Percentiles rank a stretch among this genome's conserved stretches.
phyloP scores from a whole-genome alignment of 1,139 yeast species.

The Scheffersomyces stambukii region DNA sequence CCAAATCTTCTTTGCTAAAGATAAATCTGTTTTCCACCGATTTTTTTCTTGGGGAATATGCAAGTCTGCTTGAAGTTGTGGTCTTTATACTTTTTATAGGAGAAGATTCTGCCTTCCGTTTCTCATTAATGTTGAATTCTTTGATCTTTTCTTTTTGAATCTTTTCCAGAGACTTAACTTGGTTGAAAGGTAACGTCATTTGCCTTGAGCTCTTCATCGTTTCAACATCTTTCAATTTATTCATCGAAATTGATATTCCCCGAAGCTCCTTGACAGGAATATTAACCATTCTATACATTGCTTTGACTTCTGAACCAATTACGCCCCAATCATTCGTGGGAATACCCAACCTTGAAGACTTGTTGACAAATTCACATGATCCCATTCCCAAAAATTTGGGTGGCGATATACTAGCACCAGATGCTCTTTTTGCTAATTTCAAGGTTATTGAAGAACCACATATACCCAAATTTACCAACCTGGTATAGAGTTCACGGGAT shows the following conservation, averaged over 20 bases:
- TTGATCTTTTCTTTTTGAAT: too few species aligned
- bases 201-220: slow-evolving; percentile 29
- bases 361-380: slow-evolving; percentile 58
- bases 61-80: too few species aligned
- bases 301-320: slow-evolving; percentile 57
- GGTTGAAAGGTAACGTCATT: slow-evolving; percentile 36
- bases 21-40: slow-evolving; percentile 7
- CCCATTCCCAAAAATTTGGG: slow-evolving; percentile 87
- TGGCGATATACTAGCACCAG: slow-evolving; percentile 67
- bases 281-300: slow-evolving; percentile 51
- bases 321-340: slow-evolving; percentile 62
- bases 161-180: slow-evolving; percentile 3
- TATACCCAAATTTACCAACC: slow-evolving; percentile 47
- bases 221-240: slow-evolving; percentile 45
- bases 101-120: background rate
- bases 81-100: background rate
- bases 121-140: background rate
- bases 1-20: slow-evolving; percentile 3
- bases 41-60: too few species aligned
- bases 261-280: slow-evolving; percentile 68
- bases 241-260: slow-evolving; percentile 72
- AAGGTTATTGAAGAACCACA: slow-evolving; percentile 58
- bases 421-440: slow-evolving; percentile 61
- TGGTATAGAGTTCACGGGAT: slow-evolving; percentile 52
- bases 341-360: slow-evolving; percentile 57